Conservation (phyloP, 208 protist species). For the Trypanosoma melophagium region DNA sequence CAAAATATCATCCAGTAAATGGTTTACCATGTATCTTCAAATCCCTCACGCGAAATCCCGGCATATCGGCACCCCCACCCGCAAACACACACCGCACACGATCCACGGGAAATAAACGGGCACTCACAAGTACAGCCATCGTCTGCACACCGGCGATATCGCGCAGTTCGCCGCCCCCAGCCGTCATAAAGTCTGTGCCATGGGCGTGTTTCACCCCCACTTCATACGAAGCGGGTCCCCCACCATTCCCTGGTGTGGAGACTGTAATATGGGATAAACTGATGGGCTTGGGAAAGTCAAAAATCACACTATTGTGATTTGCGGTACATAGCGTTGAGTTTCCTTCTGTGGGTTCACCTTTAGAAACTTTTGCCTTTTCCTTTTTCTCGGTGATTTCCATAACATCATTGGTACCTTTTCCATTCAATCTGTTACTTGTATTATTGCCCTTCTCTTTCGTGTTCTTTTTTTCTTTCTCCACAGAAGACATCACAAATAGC, state of each 20-base stretch:
- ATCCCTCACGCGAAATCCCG: slow-evolving; percentile 24
- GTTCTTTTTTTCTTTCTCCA: background rate
- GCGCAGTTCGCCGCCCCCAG: slow-evolving; percentile 25
- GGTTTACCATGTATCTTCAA: slow-evolving; percentile 38
- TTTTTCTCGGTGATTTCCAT: too few species aligned
- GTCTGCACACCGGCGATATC: slow-evolving; percentile 29
- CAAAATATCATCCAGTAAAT: slow-evolving; percentile 2
- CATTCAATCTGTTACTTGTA: background rate
- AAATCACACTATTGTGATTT: slow-evolving; percentile 20
- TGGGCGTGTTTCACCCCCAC: slow-evolving; percentile 21
- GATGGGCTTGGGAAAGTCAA: slow-evolving; percentile 30
- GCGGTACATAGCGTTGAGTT: slow-evolving; percentile 11
- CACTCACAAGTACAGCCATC: slow-evolving; percentile 17
- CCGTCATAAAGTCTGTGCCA: slow-evolving; percentile 11
- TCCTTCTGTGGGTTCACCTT: too few species aligned
- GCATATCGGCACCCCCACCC: background rate
- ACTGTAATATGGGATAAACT: slow-evolving; percentile 30
- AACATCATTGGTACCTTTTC: too few species aligned
- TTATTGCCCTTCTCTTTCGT: background rate
- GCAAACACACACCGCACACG: slow-evolving; percentile 30
- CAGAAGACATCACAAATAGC: background rate
- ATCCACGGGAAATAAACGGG: slow-evolving; percentile 23
- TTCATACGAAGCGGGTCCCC: slow-evolving; percentile 23
- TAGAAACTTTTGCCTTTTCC: too few species aligned
- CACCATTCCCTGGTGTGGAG: slow-evolving; percentile 21